A percentile compares a stretch with the other conserved stretches of the same genome.
These are phyloP conservation scores for Aureobasidium sp. DNA, from an alignment of 2,329 filamentous ascomycete species.

Conservation along the genomic window DNA sequence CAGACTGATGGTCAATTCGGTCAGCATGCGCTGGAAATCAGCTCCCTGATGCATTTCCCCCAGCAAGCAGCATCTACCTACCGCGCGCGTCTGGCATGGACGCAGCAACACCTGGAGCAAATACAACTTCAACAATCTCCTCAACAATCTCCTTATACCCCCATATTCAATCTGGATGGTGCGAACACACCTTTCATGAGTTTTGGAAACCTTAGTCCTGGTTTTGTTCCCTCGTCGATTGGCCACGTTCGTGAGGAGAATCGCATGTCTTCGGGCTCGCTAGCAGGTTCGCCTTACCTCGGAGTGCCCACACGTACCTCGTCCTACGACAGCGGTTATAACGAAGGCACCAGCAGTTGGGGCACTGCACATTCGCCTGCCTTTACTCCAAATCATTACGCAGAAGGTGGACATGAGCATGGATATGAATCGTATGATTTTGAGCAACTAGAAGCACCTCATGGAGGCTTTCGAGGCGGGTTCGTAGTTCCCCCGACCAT, in stretches of 20 bases:
- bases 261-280: constrained; percentile 26
- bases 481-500: constrained; percentile 29
- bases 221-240: constrained; percentile 41
- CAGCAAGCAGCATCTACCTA: constrained; percentile 37
- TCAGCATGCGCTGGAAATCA: constrained; percentile 36
- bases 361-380: constrained; percentile 29
- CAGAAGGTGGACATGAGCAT: constrained; percentile 31
- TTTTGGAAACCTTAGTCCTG: constrained; percentile 42
- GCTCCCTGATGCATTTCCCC: constrained; percentile 41
- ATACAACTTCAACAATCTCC: constrained; percentile 27
- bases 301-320: constrained; percentile 33
- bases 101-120: constrained; percentile 30
- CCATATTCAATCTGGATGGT: constrained; percentile 34
- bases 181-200: constrained; percentile 31
- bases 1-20: constrained; percentile 40
- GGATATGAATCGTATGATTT: constrained; percentile 12
- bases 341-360: constrained; percentile 27
- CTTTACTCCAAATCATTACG: constrained; percentile 28
- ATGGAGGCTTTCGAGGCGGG: constrained; percentile 25
- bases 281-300: constrained; percentile 33
- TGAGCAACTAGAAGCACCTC: constrained; percentile 13
- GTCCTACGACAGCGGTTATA: constrained; percentile 23
- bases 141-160: constrained; percentile 30
- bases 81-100: constrained; percentile 35
- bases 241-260: neutral